Evolutionary conservation across 768 basidiomycete species (phyloP).

Genomic region (Mycena vulgaris): DNA sequence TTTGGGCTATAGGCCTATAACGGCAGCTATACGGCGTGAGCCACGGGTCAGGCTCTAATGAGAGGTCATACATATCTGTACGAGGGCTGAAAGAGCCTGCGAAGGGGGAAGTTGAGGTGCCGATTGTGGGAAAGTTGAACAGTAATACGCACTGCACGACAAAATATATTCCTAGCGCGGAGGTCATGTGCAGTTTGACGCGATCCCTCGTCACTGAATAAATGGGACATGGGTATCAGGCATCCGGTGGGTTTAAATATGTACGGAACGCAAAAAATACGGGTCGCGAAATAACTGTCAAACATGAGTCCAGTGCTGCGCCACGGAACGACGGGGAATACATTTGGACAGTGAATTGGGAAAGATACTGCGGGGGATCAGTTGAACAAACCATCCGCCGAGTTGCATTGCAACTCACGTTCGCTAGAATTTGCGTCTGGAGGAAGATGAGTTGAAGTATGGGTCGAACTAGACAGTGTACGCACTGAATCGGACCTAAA

Average conservation of each 20-base stretch:
- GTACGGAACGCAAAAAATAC: conserved; percentile 17
- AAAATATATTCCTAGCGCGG: conserved; percentile 4
- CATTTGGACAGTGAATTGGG: conserved; percentile 33
- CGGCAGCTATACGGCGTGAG: conserved; percentile 23
- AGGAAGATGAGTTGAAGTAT: background rate
- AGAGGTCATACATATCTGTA: conserved; percentile 21
- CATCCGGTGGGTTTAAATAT: background rate
- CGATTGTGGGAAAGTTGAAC: too few relatives aligned
- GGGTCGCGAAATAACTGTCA: conserved; percentile 29
- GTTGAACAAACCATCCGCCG: background rate
- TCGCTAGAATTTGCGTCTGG: conserved; percentile 34
- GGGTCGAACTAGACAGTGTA: background rate
- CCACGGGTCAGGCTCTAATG: background rate
- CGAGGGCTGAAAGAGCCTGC: conserved; percentile 15
- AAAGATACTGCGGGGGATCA: conserved; percentile 22
- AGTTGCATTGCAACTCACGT: conserved; percentile 4
- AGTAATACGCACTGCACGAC: conserved; percentile 11
- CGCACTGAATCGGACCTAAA: conserved; percentile 32
- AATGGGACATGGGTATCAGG: background rate
- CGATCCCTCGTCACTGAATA: conserved; percentile 13
- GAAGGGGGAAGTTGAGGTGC: too few relatives aligned
- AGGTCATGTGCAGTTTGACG: background rate
- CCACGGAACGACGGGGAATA: background rate
- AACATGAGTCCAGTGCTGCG: background rate
- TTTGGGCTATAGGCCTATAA: conserved; percentile 25